Conservation (phyloP, 2,329 filamentous ascomycete species). For the Scopulariopsis brevicaulis region DNA sequence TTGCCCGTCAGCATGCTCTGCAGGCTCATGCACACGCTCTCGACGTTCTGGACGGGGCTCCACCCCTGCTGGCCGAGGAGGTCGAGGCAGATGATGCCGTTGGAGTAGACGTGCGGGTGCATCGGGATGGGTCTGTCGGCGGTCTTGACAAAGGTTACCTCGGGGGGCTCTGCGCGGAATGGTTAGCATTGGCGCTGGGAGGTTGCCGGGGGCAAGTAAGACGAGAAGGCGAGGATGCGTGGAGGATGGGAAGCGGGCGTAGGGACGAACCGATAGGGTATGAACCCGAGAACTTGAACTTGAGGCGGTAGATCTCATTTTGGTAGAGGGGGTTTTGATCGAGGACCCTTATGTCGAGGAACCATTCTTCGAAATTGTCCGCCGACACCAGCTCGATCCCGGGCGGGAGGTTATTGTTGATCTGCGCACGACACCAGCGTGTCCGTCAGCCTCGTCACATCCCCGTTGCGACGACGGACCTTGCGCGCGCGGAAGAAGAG, state of each 20-base stretch:
- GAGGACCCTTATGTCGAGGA: conserved; percentile 82
- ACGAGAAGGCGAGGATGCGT: background rate
- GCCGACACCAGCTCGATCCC: conserved; percentile 71
- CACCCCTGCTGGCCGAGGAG: conserved; percentile 80
- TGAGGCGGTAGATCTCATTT: conserved; percentile 69
- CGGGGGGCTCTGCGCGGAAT: conserved; percentile 62
- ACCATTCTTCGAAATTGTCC: conserved; percentile 81
- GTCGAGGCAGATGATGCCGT: conserved; percentile 96
- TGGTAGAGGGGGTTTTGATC: conserved; percentile 84
- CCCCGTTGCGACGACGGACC: background rate
- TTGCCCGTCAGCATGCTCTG: conserved; percentile 98
- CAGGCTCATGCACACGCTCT: conserved; percentile 92
- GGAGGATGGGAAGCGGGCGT: background rate
- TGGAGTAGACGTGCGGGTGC: conserved; percentile 96
- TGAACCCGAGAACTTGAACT: conserved; percentile 70
- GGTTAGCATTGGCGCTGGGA: background rate
- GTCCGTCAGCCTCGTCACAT: background rate
- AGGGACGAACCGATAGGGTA: conserved; percentile 74
- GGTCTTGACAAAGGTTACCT: conserved; percentile 74
- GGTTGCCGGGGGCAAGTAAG: background rate
- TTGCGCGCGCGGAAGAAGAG: background rate
- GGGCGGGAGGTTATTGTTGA: conserved; percentile 44
- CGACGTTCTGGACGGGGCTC: conserved; percentile 94
- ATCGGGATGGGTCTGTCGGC: conserved; percentile 67
- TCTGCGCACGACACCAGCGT: conserved; percentile 23